A percentile compares a stretch with the other conserved stretches of the same genome.
These are phyloP conservation scores for Debaryomyces udenii DNA, from an alignment of 1,139 yeast species.

Conservation along the genomic window DNA sequence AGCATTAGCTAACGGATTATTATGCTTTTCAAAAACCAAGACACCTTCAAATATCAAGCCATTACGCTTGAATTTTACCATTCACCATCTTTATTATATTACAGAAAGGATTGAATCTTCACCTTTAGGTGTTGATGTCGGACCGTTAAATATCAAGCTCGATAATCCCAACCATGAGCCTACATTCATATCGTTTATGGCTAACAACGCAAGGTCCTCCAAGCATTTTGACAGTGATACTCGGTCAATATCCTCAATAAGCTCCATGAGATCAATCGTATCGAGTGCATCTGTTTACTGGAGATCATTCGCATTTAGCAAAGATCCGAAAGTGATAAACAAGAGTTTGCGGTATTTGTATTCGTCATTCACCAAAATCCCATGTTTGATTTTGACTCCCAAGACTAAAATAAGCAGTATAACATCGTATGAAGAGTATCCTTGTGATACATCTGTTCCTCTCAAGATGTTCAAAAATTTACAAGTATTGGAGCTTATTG, in stretches of 20 bases:
- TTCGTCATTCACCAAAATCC: slow-evolving; percentile 68
- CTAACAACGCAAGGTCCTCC: slow-evolving; percentile 47
- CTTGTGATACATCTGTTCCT: slow-evolving; percentile 72
- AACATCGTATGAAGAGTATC: slow-evolving; percentile 67
- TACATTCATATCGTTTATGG: slow-evolving; percentile 55
- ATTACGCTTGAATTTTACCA: slow-evolving; percentile 55
- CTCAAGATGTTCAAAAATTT: slow-evolving; percentile 60
- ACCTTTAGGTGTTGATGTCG: slow-evolving; percentile 57
- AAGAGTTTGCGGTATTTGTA: slow-evolving; percentile 60
- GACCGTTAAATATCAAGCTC: slow-evolving; percentile 61
- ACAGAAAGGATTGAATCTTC: slow-evolving; percentile 59
- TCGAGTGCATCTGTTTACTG: slow-evolving; percentile 49
- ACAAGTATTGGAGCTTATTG: slow-evolving; percentile 61
- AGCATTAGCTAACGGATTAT: slow-evolving; percentile 48
- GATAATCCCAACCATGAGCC: slow-evolving; percentile 64
- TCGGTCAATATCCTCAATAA: slow-evolving; percentile 62
- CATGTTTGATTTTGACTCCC: slow-evolving; percentile 63
- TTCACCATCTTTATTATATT: slow-evolving; percentile 65
- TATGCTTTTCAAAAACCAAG: slow-evolving; percentile 42
- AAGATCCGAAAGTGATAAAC: slow-evolving; percentile 46
- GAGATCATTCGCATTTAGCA: slow-evolving; percentile 39
- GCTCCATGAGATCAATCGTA: slow-evolving; percentile 61
- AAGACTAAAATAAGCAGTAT: slow-evolving; percentile 59
- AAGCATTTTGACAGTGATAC: slow-evolving; percentile 58
- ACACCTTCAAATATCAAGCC: slow-evolving; percentile 44